Percentiles rank a stretch among this genome's conserved stretches.
These are phyloP conservation scores for Croton laevigatus DNA, from an alignment of 441 rosid species.

Conservation along the genomic window DNA sequence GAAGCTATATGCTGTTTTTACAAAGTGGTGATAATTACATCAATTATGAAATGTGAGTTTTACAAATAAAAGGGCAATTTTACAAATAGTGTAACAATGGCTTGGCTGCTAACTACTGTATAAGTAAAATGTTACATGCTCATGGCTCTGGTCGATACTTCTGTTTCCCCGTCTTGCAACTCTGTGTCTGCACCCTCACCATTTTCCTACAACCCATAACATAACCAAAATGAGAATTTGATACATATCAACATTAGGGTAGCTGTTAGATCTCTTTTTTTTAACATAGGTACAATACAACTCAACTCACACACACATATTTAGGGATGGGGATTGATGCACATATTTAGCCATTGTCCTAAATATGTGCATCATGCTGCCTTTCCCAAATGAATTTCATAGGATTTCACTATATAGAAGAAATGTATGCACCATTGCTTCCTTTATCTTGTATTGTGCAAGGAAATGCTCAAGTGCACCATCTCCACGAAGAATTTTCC, in stretches of 20 bases:
- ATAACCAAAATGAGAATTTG: background rate
- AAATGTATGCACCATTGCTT: conserved; percentile 39
- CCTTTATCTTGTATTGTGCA: conserved; percentile 37
- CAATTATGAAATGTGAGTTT: conserved; percentile 32
- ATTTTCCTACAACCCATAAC: conserved; percentile 37
- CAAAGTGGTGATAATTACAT: conserved; percentile 36
- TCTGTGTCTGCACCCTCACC: conserved; percentile 36
- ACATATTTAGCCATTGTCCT: background rate
- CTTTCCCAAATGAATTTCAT: too few relatives aligned
- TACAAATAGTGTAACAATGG: conserved; percentile 17
- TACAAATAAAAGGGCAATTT: conserved; percentile 23
- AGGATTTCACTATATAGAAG: background rate
- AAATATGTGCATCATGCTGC: background rate
- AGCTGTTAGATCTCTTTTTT: too few relatives aligned
- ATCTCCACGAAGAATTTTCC: conserved; percentile 72
- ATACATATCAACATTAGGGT: too few relatives aligned
- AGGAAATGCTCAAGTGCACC: conserved; percentile 63
- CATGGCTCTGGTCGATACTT: conserved; percentile 61
- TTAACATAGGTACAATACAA: too few relatives aligned
- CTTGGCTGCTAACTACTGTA: background rate
- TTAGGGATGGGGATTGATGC: too few relatives aligned
- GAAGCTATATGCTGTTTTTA: conserved; percentile 21
- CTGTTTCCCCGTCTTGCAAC: conserved; percentile 54
- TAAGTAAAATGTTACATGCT: conserved; percentile 48
- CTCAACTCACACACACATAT: too few relatives aligned